Evolutionary conservation across 805 yeast species (phyloP).

Genomic region (Metschnikowia gelsemii): DNA sequence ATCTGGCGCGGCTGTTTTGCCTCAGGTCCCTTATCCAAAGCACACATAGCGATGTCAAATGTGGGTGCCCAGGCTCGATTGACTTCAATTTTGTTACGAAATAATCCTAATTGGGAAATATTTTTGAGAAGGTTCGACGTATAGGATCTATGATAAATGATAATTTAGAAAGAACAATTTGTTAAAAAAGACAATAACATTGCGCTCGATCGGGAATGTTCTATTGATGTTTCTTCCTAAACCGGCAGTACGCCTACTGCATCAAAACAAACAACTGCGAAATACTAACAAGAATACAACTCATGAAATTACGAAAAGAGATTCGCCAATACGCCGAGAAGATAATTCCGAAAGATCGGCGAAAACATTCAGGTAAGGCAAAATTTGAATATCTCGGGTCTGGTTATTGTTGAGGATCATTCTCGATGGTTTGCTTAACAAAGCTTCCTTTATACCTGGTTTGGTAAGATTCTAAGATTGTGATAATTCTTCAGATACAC

Average conservation of each 20-base stretch:
- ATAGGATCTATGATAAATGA: no score
- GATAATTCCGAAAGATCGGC: no score
- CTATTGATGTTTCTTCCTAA: conserved; percentile 6
- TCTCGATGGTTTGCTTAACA: no score
- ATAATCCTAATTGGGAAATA: not conserved
- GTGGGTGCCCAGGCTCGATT: not conserved
- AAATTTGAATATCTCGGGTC: no score
- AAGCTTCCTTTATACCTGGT: no score
- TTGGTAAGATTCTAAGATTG: no score
- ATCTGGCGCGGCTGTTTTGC: not conserved
- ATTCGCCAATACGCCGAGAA: no score
- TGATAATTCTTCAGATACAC: no score
- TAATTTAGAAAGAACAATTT: not conserved
- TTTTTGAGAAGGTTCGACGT: not conserved
- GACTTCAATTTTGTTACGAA: not conserved
- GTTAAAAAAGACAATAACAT: not conserved
- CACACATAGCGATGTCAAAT: not conserved
- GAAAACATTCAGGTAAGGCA: no score
- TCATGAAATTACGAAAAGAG: not conserved
- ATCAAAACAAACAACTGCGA: conserved; percentile 5
- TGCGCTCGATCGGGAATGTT: conserved; percentile 1
- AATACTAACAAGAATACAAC: no score
- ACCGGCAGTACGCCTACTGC: conserved; percentile 3
- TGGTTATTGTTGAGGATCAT: no score
- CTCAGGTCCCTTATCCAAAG: no score